phyloP scores from a whole-genome alignment of 164 flowering plant species.

The Stephania japonica region DNA sequence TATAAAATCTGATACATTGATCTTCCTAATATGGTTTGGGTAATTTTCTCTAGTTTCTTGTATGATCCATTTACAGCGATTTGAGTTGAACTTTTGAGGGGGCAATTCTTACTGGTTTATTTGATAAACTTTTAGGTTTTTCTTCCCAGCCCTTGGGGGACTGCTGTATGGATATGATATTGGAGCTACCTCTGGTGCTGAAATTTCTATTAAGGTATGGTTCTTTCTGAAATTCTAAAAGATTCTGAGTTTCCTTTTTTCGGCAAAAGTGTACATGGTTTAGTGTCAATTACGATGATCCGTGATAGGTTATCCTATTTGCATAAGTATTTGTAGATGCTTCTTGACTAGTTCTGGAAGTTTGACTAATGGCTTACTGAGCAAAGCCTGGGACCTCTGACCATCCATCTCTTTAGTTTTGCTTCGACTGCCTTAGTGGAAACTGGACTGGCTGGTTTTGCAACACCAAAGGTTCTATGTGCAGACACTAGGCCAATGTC shows the following conservation, averaged over 20 bases:
- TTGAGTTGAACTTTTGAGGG: neutral
- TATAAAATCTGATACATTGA: neutral
- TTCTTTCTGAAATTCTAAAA: neutral
- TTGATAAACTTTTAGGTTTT: constrained; percentile 46
- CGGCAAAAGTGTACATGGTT: neutral
- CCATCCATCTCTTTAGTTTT: neutral
- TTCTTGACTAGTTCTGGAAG: neutral
- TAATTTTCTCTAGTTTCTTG: neutral
- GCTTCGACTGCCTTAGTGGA: neutral
- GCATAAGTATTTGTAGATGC: neutral
- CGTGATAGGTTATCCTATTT: neutral
- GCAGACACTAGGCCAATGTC: neutral
- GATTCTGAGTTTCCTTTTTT: neutral
- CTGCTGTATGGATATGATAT: constrained; percentile 85
- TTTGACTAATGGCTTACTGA: neutral
- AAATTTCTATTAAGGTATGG: constrained; percentile 61
- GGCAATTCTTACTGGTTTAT: neutral
- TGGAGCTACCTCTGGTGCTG: constrained; percentile 86
- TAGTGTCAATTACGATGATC: neutral
- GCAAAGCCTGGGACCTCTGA: neutral
- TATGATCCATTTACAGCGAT: neutral
- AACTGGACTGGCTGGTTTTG: neutral
- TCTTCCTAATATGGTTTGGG: neutral
- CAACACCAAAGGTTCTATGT: neutral
- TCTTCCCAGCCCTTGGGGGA: constrained; percentile 93